Percentiles rank a stretch among this genome's conserved stretches.
These are phyloP conservation scores for Podaxis carcinomalis DNA, from an alignment of 768 basidiomycete genomes.

Conservation along the genomic window DNA sequence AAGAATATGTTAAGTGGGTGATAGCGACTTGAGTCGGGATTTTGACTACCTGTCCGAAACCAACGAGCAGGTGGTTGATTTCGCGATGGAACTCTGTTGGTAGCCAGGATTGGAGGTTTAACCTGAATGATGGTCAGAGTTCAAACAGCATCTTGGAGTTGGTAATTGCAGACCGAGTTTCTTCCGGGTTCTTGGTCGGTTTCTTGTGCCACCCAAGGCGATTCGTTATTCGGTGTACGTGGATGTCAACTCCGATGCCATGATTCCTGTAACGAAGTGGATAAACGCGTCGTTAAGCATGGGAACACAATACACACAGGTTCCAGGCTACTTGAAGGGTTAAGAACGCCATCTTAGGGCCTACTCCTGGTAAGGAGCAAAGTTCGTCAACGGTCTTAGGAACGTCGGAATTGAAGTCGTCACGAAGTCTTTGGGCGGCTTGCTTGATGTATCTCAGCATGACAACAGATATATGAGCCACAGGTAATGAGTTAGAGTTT, in stretches of 20 bases:
- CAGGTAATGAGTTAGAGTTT: neutral
- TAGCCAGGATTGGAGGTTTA: slow-evolving; percentile 83
- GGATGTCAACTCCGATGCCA: slow-evolving; percentile 95
- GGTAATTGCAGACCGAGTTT: slow-evolving; percentile 58
- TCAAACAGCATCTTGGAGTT: neutral
- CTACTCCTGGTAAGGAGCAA: slow-evolving; percentile 85
- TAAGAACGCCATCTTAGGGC: slow-evolving; percentile 95
- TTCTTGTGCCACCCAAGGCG: slow-evolving; percentile 88
- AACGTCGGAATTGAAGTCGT: slow-evolving; percentile 78
- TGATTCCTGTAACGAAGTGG: slow-evolving; percentile 49
- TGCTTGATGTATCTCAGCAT: slow-evolving; percentile 66
- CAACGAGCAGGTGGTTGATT: slow-evolving; percentile 79
- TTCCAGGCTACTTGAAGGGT: slow-evolving; percentile 83
- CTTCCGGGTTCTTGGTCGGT: slow-evolving; percentile 81
- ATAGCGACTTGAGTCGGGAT: neutral
- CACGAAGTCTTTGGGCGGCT: slow-evolving; percentile 62
- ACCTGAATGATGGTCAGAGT: slow-evolving; percentile 27
- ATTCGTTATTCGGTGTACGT: slow-evolving; percentile 95
- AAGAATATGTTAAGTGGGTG: neutral
- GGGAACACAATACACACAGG: slow-evolving; percentile 41
- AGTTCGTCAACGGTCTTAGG: slow-evolving; percentile 87
- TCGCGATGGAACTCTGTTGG: slow-evolving; percentile 67
- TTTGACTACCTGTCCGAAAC: slow-evolving; percentile 68
- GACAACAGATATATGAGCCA: neutral
- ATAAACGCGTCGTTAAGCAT: neutral